Evolutionary conservation across 805 yeast genomes (phyloP), one percentile per base, ranked within the genome.

Genomic region (Yarrowia keelungensis): DNA sequence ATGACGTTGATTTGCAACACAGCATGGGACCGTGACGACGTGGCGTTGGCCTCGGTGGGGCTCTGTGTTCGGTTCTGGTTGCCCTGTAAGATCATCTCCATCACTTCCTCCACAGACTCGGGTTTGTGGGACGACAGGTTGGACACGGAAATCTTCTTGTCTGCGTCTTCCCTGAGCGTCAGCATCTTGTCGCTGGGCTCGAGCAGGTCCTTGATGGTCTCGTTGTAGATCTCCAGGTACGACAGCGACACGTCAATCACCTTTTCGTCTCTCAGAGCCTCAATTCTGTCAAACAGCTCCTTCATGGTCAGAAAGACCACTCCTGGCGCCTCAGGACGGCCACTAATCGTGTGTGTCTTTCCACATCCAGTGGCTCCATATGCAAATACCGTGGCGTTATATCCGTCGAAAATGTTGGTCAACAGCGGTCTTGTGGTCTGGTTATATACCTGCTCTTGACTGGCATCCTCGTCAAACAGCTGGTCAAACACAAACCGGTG

Each of bases 331-430:
- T 84, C 84, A 0, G 87, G 83, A 0, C 88, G 84, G 0, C 97
- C 97, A 75, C 89, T 85, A 41, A 93, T 90, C 0, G 98, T 93
- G 76, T 89, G 92, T 0, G 98, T 93, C 76, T 93, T 93, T n/a
- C 98, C 98, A 77, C 98, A 93, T 0, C 98, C 98, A 0, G 98
- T 93, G 38, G 98, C 81, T 0, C 98, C 98, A 76, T 93, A 93
- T 0, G 98, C 98, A 80, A 93, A 93, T 0, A 93, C 91, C 0
- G 97, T 92, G 7, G 97, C 89, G 76, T 94, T 92, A 78, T 81
- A 91, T 0, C 98, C 98, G 71, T 90, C 95, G 50, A 93, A 76
- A 0, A 92, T 87, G 47, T 88, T 84, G 70, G 88, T 91, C 8
- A 93, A 80, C 59, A 92, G 79, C 0, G 97, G 94, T 64, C 82